Base-by-base conservation (phyloP, 192 early-diverging fungal species). In the Backusella sp. region DNA sequence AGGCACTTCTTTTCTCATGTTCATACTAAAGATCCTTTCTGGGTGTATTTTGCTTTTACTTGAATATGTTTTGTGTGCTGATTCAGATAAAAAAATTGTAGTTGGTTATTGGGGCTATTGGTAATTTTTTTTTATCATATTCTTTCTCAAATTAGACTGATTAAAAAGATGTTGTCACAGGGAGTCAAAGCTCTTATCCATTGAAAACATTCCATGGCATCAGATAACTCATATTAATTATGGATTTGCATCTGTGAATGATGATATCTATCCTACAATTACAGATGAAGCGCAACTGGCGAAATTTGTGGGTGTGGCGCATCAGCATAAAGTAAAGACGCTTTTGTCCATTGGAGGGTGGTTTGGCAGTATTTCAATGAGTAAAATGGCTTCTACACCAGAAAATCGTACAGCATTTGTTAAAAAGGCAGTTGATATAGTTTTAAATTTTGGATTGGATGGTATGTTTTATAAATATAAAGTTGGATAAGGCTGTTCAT, bases 171-270 rank as follows among this genome's bases (percentile, higher is more conserved):
- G 3, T 4, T 14, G 4, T 28, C 3, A 17, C 17, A 68, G 66
- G 66, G 66, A 68, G 8, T 19, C 32, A 4, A 36, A 68, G 28
- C 34, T 32, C 28, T 36, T 68, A 32, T 68, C 66, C 17, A 68
- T 68, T 68, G 66, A 68, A 6, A n/a, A 68, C 35, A 68, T 68
- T n/a, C 66, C 66, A 35, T 68, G 66, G 66, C 28, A 32, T 35
- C 66, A 68, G 32, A 68, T 68, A 32, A 68, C 66, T 1, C 66
- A 68, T 8, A 35, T 68, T 36, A 68, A 68, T 19, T 68, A 68
- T 68, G 66, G 66, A n/a, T 68, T 68, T 68, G 66, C 30, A 36
- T 15, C 66, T 19, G 35, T 68, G 17, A 68, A 68, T 68, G 66
- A 68, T 7, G 19, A 36, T 68, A 36, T 68, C 6, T 19, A 32